Conservation (phyloP, 768 basidiomycete genomes). For the Mycena rosella region DNA sequence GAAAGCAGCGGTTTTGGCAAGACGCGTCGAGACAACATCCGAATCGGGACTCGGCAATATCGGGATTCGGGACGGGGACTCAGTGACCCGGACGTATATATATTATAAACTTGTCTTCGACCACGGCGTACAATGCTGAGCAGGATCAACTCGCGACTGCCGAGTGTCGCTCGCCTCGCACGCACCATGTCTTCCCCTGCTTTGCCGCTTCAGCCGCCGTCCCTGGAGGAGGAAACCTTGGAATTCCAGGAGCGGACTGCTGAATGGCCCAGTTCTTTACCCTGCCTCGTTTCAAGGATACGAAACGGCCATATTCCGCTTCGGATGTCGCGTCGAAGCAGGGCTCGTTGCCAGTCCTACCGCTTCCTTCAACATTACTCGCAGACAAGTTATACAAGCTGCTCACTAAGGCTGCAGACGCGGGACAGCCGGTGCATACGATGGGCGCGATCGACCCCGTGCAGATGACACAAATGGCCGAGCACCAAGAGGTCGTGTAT, state of each 20-base stretch:
- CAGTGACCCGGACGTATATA: too few relatives aligned
- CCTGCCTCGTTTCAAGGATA: constrained; percentile 76
- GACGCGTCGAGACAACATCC: neutral
- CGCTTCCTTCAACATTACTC: constrained; percentile 81
- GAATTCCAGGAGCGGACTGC: constrained; percentile 73
- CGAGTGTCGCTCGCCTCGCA: constrained; percentile 41
- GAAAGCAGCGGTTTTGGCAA: neutral
- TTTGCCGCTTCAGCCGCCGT: constrained; percentile 71
- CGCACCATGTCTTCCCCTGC: constrained; percentile 58
- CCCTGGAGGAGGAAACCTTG: constrained; percentile 66
- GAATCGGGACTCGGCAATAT: neutral
- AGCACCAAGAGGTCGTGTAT: constrained; percentile 88
- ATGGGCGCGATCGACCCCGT: constrained; percentile 95
- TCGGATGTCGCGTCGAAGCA: constrained; percentile 89
- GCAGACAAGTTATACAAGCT: constrained; percentile 87
- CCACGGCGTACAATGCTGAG: constrained; percentile 42
- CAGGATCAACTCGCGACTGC: constrained; percentile 42
- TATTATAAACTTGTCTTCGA: neutral
- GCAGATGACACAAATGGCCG: constrained; percentile 96
- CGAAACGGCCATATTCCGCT: constrained; percentile 86
- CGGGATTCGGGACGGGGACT: too few relatives aligned
- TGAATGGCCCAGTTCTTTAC: constrained; percentile 81
- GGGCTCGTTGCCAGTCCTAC: constrained; percentile 84
- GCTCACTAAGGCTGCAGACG: constrained; percentile 72
- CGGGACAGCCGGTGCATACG: constrained; percentile 83